Conservation (phyloP, 2,329 filamentous ascomycete species). For the Fusarium luffae region DNA sequence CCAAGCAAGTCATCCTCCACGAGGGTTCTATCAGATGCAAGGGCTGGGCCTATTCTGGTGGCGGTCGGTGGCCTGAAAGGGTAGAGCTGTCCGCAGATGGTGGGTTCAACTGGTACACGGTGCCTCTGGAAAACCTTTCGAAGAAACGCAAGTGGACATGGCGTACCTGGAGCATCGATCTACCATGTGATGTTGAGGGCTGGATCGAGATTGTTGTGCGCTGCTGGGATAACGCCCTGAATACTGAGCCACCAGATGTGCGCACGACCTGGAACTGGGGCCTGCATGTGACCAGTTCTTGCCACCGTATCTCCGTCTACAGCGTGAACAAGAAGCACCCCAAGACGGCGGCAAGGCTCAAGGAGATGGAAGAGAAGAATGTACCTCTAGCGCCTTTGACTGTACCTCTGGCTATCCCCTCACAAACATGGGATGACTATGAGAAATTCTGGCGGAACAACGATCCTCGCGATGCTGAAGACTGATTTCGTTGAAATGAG, state of each 20-base stretch:
- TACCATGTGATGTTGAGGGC: constrained; percentile 71
- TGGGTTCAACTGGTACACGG: constrained; percentile 72
- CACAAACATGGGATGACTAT: constrained; percentile 63
- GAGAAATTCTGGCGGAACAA: constrained; percentile 46
- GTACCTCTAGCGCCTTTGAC: constrained; percentile 65
- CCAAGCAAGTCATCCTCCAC: constrained; percentile 70
- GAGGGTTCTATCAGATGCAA: constrained; percentile 66
- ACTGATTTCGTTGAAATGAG: background rate
- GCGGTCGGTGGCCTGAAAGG: constrained; percentile 68
- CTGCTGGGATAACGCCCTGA: constrained; percentile 71
- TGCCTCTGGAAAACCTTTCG: constrained; percentile 68
- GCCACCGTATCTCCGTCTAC: constrained; percentile 70
- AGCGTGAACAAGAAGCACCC: constrained; percentile 65
- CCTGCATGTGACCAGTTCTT: constrained; percentile 71
- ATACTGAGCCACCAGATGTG: constrained; percentile 68
- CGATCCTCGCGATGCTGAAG: constrained; percentile 45
- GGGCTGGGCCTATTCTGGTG: constrained; percentile 69
- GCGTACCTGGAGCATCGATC: constrained; percentile 71
- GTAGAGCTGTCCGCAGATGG: constrained; percentile 74
- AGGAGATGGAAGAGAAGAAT: constrained; percentile 61
- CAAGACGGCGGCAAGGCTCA: constrained; percentile 60
- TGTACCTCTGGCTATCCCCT: constrained; percentile 60
- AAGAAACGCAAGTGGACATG: constrained; percentile 72
- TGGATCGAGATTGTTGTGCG: constrained; percentile 69
- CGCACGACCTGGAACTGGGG: constrained; percentile 72